Evolutionary conservation across 306 rosid species (phyloP).

Genomic region (Luffa acutangula): DNA sequence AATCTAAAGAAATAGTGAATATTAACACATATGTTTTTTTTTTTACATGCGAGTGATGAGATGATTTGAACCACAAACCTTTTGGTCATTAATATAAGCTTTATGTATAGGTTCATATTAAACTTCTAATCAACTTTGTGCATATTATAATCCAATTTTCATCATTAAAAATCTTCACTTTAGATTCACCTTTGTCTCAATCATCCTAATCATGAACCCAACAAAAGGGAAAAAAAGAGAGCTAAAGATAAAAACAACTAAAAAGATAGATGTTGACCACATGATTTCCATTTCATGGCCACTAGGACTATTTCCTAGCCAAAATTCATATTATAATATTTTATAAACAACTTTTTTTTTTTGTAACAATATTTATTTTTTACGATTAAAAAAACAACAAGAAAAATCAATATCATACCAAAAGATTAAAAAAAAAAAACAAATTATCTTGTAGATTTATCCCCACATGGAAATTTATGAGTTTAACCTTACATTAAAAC

Average conservation of each 20-base stretch:
- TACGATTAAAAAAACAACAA: not conserved
- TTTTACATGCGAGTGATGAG: too few relatives aligned
- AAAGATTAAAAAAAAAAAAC: not conserved
- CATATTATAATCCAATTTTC: not conserved
- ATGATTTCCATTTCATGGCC: not conserved
- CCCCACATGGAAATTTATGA: not conserved
- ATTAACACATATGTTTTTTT: too few relatives aligned
- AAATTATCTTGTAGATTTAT: not conserved
- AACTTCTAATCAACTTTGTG: not conserved
- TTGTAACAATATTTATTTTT: not conserved
- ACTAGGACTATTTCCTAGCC: not conserved
- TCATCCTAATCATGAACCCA: not conserved
- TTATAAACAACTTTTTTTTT: not conserved
- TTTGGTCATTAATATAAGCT: too few relatives aligned
- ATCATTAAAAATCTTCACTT: not conserved
- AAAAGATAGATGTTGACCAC: not conserved
- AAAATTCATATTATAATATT: not conserved
- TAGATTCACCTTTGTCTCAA: not conserved
- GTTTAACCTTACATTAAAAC: not conserved
- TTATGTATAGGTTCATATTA: not conserved
- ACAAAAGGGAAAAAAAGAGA: not conserved
- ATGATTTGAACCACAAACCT: too few relatives aligned
- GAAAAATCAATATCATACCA: not conserved
- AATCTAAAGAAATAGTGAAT: not conserved
- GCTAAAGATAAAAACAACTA: not conserved